phyloP scores from a whole-genome alignment of 306 rosid genomes.

The Citrullus mucosospermus region DNA sequence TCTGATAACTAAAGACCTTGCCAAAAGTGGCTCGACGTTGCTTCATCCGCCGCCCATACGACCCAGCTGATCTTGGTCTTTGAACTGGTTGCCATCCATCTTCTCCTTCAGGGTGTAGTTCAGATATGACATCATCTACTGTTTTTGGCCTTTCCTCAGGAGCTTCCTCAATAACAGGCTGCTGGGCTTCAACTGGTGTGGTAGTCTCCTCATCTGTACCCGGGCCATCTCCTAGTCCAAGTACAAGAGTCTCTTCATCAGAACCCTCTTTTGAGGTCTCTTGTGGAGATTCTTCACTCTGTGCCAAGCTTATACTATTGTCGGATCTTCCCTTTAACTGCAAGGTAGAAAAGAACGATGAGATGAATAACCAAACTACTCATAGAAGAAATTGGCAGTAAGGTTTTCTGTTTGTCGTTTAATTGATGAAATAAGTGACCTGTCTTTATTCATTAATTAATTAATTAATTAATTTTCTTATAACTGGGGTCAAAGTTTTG shows the following conservation, averaged over 20 bases:
- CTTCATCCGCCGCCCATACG: slow-evolving; percentile 57
- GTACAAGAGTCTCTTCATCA: slow-evolving; percentile 48
- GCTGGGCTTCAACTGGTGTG: slow-evolving; percentile 34
- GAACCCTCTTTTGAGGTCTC: slow-evolving; percentile 60
- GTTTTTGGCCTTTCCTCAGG: slow-evolving; percentile 34
- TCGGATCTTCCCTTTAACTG: slow-evolving; percentile 58
- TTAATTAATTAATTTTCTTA: too few species aligned
- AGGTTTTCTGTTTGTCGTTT: background rate
- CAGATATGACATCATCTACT: slow-evolving; percentile 36
- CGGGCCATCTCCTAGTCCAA: slow-evolving; percentile 25
- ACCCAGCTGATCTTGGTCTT: slow-evolving; percentile 80
- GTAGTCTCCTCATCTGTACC: slow-evolving; percentile 40
- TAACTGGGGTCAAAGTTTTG: too few species aligned
- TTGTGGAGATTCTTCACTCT: slow-evolving; percentile 64
- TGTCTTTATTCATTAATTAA: background rate
- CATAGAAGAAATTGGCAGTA: background rate
- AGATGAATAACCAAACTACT: background rate
- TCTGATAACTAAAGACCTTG: slow-evolving; percentile 67
- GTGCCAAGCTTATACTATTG: slow-evolving; percentile 27
- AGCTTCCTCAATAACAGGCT: slow-evolving; percentile 26
- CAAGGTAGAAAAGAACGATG: slow-evolving; percentile 16
- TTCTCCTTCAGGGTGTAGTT: slow-evolving; percentile 62
- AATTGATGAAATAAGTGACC: background rate
- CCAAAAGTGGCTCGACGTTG: slow-evolving; percentile 77
- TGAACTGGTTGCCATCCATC: slow-evolving; percentile 98